A percentile compares a stretch with the other conserved stretches of the same genome.
These are phyloP conservation scores for Litchi chinensis DNA, from an alignment of 345 rosid genomes.

Conservation along the genomic window DNA sequence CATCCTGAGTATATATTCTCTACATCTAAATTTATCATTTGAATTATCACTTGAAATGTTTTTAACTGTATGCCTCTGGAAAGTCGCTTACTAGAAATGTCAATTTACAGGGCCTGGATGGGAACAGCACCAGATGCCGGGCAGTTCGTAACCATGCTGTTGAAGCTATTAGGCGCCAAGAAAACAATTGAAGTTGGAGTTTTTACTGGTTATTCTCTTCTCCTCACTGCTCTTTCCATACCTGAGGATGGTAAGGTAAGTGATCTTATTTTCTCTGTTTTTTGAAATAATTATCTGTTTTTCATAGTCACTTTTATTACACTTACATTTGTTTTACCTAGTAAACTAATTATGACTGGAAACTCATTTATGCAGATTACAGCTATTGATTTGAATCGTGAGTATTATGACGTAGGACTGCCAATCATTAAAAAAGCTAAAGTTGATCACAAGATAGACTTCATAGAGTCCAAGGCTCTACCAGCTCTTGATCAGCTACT, in stretches of 20 bases:
- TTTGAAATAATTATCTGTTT: background rate
- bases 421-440: slow-evolving; percentile 43
- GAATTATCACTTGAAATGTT: too few relatives aligned
- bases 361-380: slow-evolving; percentile 21
- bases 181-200: slow-evolving; percentile 58
- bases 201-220: slow-evolving; percentile 59
- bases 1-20: slow-evolving; percentile 32
- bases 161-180: slow-evolving; percentile 46
- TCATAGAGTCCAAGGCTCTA: slow-evolving; percentile 35
- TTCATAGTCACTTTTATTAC: too few relatives aligned
- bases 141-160: slow-evolving; percentile 42
- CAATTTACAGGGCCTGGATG: slow-evolving; percentile 37
- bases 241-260: slow-evolving; percentile 45
- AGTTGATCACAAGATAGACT: slow-evolving; percentile 46
- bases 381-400: slow-evolving; percentile 39
- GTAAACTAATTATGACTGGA: background rate
- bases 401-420: slow-evolving; percentile 43
- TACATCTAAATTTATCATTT: too few relatives aligned
- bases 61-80: background rate
- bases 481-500: slow-evolving; percentile 39
- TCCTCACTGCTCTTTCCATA: slow-evolving; percentile 44
- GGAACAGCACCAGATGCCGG: slow-evolving; percentile 48
- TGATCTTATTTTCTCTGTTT: background rate
- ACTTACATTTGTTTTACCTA: too few relatives aligned
- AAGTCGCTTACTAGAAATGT: background rate